These are phyloP conservation scores for Ostreobium quekettii DNA, from an alignment of 139 green algal genomes.

Conservation along the genomic window DNA sequence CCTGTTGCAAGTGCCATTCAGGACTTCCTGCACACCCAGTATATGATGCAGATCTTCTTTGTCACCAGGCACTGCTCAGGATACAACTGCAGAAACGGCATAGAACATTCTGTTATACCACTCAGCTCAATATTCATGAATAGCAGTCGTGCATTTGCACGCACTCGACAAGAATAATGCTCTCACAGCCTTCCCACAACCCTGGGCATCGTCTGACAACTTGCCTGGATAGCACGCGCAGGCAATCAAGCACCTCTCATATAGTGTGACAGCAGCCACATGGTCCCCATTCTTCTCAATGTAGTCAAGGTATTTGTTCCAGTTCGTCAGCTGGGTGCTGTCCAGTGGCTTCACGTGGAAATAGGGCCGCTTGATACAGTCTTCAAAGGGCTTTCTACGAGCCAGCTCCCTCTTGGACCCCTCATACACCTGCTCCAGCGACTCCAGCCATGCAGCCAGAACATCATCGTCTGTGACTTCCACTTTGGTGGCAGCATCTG, in stretches of 20 bases:
- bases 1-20: too few relatives aligned
- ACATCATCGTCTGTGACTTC: slow-evolving; percentile 20
- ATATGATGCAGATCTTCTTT: too few relatives aligned
- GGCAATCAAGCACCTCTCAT: slow-evolving; percentile 74
- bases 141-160: too few relatives aligned
- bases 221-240: slow-evolving; percentile 71
- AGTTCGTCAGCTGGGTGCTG: slow-evolving; percentile 58
- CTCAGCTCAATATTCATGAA: too few relatives aligned
- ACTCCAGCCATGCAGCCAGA: slow-evolving; percentile 20
- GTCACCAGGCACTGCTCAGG: too few relatives aligned
- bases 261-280: slow-evolving; percentile 42
- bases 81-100: too few relatives aligned
- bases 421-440: slow-evolving; percentile 33
- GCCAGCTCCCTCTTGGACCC: slow-evolving; percentile 37
- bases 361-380: slow-evolving; percentile 62
- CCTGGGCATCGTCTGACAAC: too few relatives aligned
- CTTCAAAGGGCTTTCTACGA: slow-evolving; percentile 49
- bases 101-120: too few relatives aligned
- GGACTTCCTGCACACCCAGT: too few relatives aligned
- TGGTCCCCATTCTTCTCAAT: slow-evolving; percentile 36
- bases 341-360: slow-evolving; percentile 77
- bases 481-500: slow-evolving; percentile 12
- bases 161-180: too few relatives aligned
- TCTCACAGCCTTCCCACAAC: too few relatives aligned
- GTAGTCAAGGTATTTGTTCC: slow-evolving; percentile 66